Conservation (phyloP, 306 rosid species). For the Cucurbita moschata region DNA sequence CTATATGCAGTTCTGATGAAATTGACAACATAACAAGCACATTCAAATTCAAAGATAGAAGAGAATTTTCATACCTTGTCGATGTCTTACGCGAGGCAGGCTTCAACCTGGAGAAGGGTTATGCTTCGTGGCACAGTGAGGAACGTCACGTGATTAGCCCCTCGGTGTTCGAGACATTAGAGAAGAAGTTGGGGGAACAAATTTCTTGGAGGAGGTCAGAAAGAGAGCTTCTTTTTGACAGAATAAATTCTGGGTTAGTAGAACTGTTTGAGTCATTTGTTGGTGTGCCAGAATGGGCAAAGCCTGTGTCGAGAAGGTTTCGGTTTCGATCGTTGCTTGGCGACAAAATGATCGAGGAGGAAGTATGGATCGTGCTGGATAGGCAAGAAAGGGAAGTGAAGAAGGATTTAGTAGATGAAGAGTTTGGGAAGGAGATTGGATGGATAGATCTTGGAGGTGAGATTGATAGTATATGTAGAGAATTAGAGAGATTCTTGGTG, state of each 20-base stretch:
- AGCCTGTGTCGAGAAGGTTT: slow-evolving; percentile 39
- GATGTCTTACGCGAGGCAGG: slow-evolving; percentile 57
- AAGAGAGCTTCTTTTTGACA: slow-evolving; percentile 65
- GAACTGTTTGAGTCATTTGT: slow-evolving; percentile 40
- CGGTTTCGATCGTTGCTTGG: slow-evolving; percentile 20
- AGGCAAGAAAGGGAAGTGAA: slow-evolving; percentile 35
- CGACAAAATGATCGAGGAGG: slow-evolving; percentile 47
- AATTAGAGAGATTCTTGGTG: slow-evolving; percentile 43
- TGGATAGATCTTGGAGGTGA: slow-evolving; percentile 53
- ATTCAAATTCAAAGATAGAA: slow-evolving; percentile 42
- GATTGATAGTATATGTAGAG: slow-evolving; percentile 38
- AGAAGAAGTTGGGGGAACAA: slow-evolving; percentile 72
- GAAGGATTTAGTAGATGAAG: slow-evolving; percentile 19
- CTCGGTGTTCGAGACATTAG: slow-evolving; percentile 42
- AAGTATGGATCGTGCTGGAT: slow-evolving; percentile 55
- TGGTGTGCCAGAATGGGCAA: slow-evolving; percentile 39
- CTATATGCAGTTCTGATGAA: slow-evolving; percentile 14
- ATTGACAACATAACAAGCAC: slow-evolving; percentile 18
- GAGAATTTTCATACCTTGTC: slow-evolving; percentile 60
- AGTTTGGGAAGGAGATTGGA: slow-evolving; percentile 35
- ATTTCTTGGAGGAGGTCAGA: slow-evolving; percentile 60
- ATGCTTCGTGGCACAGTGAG: slow-evolving; percentile 27
- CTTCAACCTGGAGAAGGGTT: slow-evolving; percentile 24
- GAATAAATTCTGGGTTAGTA: slow-evolving; percentile 40
- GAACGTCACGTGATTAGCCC: slow-evolving; percentile 49